Evolutionary conservation across 1,139 yeast species (phyloP).

Genomic region (Geotrichum phurueaensis): DNA sequence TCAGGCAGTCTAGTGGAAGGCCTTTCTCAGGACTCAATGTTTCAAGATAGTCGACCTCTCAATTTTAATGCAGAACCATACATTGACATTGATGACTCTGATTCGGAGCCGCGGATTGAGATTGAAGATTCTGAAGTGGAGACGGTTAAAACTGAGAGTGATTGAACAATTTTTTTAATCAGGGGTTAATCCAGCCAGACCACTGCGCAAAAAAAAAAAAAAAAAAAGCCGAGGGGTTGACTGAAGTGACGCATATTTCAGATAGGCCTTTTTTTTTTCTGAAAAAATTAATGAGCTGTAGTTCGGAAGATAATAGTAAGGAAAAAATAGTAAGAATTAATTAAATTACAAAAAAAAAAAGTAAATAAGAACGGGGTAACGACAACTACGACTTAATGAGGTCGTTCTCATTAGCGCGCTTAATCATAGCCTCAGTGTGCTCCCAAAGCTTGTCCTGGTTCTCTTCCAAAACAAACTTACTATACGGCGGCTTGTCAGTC

Average conservation of each 20-base stretch:
- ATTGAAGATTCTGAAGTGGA: neutral
- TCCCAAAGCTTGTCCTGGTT: conserved; percentile 29
- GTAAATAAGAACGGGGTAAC: neutral
- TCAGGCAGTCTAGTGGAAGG: neutral
- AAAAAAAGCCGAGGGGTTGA: neutral
- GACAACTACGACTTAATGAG: neutral
- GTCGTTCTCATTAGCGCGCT: conserved; percentile 14
- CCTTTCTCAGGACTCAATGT: conserved; percentile 8
- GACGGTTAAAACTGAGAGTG: neutral
- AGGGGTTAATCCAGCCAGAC: neutral
- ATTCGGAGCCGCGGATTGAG: neutral
- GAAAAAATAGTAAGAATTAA: neutral
- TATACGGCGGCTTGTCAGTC: conserved; percentile 16
- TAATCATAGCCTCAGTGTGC: conserved; percentile 26
- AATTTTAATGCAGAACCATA: neutral
- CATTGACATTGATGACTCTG: neutral
- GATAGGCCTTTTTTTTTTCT: neutral
- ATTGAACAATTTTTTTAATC: neutral
- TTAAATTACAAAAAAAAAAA: neutral
- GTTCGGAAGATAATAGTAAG: neutral
- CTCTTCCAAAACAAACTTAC: conserved; percentile 17
- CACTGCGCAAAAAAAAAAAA: neutral
- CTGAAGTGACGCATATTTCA: neutral
- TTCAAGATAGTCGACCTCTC: conserved; percentile 4
- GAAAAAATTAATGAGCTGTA: neutral